Percentiles rank a stretch among this genome's conserved stretches.
phyloP scores from a whole-genome alignment of 345 rosid species.

The Dovyalis caffra region DNA sequence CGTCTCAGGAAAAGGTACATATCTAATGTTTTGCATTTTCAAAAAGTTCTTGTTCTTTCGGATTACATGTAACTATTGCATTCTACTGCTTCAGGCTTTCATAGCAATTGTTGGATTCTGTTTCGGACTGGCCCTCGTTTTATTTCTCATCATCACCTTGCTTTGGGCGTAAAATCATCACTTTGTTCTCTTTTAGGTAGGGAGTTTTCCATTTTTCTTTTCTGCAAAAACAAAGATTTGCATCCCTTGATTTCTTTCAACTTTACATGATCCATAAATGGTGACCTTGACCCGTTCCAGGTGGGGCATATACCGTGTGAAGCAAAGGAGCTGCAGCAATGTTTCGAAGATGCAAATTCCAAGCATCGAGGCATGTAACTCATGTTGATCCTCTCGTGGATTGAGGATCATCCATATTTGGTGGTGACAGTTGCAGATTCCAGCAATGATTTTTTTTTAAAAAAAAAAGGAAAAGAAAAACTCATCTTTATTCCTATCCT shows the following conservation, averaged over 20 bases:
- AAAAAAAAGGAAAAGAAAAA: too few species aligned
- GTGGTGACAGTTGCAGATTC: too few species aligned
- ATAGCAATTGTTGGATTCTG: conserved; percentile 62
- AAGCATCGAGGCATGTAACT: too few species aligned
- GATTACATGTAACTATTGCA: neutral
- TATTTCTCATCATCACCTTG: conserved; percentile 64
- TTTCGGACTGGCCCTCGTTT: conserved; percentile 64
- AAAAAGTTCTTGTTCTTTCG: neutral
- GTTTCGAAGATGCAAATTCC: too few species aligned
- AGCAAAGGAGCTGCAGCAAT: too few species aligned
- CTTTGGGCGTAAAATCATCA: conserved; percentile 47
- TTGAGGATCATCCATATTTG: too few species aligned
- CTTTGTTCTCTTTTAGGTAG: neutral
- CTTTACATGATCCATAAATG: neutral
- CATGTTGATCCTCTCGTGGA: too few species aligned
- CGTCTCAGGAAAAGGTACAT: conserved; percentile 69
- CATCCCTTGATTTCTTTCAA: neutral
- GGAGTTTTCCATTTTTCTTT: neutral
- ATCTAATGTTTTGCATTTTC: conserved; percentile 8
- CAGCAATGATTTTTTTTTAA: too few species aligned
- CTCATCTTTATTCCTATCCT: too few species aligned
- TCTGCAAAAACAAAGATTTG: too few species aligned
- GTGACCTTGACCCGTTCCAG: neutral
- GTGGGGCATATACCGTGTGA: too few species aligned
- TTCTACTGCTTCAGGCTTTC: conserved; percentile 54